Evolutionary conservation across 768 basidiomycete genomes (phyloP).

Genomic region (Mycena venus): DNA sequence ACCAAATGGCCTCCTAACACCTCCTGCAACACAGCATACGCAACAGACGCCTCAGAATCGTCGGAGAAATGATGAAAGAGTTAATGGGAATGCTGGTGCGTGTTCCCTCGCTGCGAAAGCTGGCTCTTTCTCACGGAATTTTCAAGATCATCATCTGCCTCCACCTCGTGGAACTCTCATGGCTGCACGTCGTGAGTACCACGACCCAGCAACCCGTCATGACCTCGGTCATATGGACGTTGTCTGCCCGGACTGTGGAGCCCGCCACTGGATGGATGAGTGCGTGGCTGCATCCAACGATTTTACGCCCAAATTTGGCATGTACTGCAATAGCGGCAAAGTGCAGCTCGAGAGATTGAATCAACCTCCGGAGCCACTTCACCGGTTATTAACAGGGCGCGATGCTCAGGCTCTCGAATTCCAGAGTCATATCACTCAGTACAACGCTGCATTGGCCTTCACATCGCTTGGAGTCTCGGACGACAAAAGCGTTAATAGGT

Average conservation of each 20-base stretch:
- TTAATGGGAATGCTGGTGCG: no score
- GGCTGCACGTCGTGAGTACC: neutral
- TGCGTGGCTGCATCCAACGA: neutral
- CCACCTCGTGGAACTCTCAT: neutral
- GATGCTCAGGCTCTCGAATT: neutral
- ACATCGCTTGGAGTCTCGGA: neutral
- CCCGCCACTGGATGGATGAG: neutral
- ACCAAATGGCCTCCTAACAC: no score
- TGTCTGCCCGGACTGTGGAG: neutral
- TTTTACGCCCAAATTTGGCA: neutral
- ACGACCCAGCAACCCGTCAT: neutral
- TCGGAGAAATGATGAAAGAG: no score
- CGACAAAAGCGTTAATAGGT: neutral
- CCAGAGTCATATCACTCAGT: neutral
- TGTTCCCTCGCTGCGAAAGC: no score
- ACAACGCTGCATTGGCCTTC: neutral
- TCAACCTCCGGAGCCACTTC: neutral
- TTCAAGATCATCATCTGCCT: no score
- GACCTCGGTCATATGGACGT: neutral
- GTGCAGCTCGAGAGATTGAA: neutral
- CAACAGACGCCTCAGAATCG: no score
- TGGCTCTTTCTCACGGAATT: no score
- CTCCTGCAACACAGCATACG: no score
- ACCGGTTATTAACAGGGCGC: neutral
- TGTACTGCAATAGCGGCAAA: neutral